phyloP scores from a whole-genome alignment of 2,329 filamentous ascomycete species.

The Neonectria ditissima region DNA sequence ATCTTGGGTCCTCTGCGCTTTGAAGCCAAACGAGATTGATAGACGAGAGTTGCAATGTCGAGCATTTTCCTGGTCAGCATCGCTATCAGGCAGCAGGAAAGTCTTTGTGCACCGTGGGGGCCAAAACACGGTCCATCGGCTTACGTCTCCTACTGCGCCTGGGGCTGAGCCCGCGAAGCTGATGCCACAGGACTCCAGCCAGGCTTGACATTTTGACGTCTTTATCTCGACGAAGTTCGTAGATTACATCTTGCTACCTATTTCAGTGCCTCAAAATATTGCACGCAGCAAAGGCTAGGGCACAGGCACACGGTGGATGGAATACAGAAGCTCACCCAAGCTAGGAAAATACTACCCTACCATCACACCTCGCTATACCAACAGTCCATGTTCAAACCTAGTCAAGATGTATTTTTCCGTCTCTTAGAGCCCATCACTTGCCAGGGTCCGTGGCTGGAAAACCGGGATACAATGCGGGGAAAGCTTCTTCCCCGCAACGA shows the following conservation, averaged over 20 bases:
- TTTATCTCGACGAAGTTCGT: no score
- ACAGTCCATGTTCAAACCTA: background rate
- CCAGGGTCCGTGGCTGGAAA: background rate
- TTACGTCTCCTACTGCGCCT: background rate
- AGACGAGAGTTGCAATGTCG: background rate
- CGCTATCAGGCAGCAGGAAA: no score
- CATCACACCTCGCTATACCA: background rate
- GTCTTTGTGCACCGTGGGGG: no score
- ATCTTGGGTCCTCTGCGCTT: background rate
- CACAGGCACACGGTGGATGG: background rate
- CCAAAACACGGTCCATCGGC: background rate
- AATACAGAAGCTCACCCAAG: background rate
- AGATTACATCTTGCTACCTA: no score
- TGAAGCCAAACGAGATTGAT: background rate
- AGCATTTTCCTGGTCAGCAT: background rate
- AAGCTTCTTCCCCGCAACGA: background rate
- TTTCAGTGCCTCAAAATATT: no score
- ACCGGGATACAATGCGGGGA: background rate
- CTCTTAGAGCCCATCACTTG: background rate
- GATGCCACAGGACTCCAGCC: no score
- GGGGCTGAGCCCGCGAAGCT: background rate
- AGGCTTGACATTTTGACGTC: no score
- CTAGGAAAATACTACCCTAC: background rate
- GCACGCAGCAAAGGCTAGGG: no score
- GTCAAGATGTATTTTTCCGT: background rate